These are phyloP conservation scores for Nicotiana undulata DNA, from an alignment of 257 asterid genomes.

Conservation along the genomic window DNA sequence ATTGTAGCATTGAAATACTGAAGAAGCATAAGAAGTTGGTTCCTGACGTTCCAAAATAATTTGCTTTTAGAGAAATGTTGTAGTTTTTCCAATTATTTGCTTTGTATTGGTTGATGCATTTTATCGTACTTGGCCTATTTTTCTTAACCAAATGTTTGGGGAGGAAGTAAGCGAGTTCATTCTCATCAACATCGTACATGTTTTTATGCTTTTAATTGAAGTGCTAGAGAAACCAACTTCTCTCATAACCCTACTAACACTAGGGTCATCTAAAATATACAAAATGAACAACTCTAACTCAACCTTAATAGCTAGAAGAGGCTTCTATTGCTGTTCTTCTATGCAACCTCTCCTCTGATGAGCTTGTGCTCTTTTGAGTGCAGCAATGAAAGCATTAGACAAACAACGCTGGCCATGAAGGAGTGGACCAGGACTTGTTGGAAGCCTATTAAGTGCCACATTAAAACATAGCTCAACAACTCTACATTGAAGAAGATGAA, in stretches of 20 bases:
- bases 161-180: not conserved
- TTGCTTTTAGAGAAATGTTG: not conserved
- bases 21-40: no score
- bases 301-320: no score
- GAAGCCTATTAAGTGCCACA: slow-evolving; percentile 84
- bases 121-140: not conserved
- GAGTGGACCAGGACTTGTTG: slow-evolving; percentile 51
- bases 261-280: no score
- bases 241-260: no score
- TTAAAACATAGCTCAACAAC: slow-evolving; percentile 85
- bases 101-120: not conserved
- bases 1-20: no score
- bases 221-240: no score
- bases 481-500: slow-evolving; percentile 53
- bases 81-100: not conserved
- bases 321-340: no score
- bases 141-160: not conserved
- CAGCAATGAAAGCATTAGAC: slow-evolving; percentile 75
- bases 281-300: no score
- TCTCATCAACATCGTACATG: not conserved
- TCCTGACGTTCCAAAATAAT: no score
- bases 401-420: slow-evolving; percentile 64
- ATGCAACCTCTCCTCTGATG: slow-evolving; percentile 32
- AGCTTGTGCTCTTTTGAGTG: slow-evolving; percentile 75
- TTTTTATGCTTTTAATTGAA: no score